phyloP scores from a whole-genome alignment of 2,329 filamentous ascomycete species.

The Calonectria fujianensis region DNA sequence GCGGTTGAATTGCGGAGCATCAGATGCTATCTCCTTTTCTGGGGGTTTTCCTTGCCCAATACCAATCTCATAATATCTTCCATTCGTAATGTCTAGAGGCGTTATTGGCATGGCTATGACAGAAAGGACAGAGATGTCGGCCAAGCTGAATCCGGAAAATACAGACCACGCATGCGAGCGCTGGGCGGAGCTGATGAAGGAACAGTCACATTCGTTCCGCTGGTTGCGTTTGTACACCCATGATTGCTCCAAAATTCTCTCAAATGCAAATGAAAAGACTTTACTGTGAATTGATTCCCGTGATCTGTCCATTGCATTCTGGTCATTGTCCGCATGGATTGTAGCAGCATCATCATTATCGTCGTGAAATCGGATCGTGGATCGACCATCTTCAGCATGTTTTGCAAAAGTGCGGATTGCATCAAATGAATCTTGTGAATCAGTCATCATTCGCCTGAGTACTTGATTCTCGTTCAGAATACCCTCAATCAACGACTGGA shows the following conservation, averaged over 20 bases:
- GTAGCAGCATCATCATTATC: not conserved
- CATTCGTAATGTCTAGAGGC: not conserved
- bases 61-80: not conserved
- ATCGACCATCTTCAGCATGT: not conserved
- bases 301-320: too few species aligned
- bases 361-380: not conserved
- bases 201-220: not conserved
- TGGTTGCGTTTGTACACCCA: slow-evolving; percentile 4
- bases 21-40: not conserved
- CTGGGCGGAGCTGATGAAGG: not conserved
- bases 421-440: not conserved
- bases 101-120: not conserved
- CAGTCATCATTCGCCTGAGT: not conserved
- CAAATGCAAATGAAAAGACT: not conserved
- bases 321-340: not conserved
- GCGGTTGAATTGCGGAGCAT: not conserved
- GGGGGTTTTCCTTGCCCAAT: not conserved
- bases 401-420: not conserved
- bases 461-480: not conserved
- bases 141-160: not conserved
- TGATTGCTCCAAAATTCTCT: not conserved
- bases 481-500: not conserved
- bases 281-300: too few species aligned
- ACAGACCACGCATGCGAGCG: not conserved
- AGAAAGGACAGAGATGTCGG: not conserved